These are phyloP conservation scores for Alternaria postmessia DNA, from an alignment of 2,329 filamentous ascomycete species.

Conservation along the genomic window DNA sequence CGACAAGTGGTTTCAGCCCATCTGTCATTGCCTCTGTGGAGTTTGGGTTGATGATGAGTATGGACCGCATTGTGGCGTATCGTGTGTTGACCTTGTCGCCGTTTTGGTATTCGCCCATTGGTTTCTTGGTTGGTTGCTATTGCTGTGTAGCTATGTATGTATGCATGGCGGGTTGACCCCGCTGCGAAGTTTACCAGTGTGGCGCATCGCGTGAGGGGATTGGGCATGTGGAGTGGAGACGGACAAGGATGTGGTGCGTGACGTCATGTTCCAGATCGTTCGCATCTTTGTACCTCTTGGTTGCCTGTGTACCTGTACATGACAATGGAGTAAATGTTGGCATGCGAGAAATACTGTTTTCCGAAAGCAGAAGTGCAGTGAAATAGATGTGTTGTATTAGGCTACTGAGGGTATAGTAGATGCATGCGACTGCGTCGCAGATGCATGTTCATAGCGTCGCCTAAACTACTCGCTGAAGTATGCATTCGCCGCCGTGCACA, in stretches of 20 bases:
- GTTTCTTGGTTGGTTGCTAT: not conserved
- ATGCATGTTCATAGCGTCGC: not conserved
- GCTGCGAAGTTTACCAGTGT: conserved; percentile 16
- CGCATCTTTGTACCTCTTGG: not conserved
- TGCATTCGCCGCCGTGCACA: conserved; percentile 1
- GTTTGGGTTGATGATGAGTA: conserved; percentile 83
- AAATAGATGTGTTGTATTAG: conserved; percentile 16
- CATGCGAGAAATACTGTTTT: not conserved
- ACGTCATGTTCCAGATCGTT: conserved; percentile 18
- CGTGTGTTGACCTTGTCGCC: conserved; percentile 15
- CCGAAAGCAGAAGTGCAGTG: not conserved
- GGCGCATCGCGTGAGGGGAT: conserved; percentile 22
- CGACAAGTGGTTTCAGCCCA: conserved; percentile 63
- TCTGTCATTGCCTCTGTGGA: conserved; percentile 77
- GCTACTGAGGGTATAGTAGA: conserved; percentile 14
- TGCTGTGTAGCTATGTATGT: not conserved
- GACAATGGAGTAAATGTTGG: rapidly evolving
- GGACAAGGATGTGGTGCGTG: conserved; percentile 15
- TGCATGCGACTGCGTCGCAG: conserved; percentile 3
- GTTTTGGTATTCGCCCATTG: conserved; percentile 40
- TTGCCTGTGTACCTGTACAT: not conserved
- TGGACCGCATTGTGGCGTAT: conserved; percentile 52
- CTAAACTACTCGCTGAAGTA: not conserved
- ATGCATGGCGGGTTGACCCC: conserved; percentile 21
- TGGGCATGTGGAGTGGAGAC: conserved; percentile 16